Base-by-base conservation (phyloP, 176 grass and related monocot species). In the Elaeis guineensis region DNA sequence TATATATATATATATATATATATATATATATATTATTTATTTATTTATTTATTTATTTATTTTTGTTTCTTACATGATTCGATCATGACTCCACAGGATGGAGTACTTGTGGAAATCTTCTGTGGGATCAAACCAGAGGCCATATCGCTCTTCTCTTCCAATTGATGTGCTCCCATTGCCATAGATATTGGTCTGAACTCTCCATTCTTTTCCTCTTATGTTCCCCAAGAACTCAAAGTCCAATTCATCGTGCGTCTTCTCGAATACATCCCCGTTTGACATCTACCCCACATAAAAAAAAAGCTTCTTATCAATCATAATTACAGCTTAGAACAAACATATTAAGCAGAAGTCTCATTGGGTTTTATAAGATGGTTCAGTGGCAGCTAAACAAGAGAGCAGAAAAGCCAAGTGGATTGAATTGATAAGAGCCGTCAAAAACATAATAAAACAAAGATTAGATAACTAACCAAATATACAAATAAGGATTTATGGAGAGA, bases 211-310 rank as follows among this genome's bases (percentile, higher is more conserved):
- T 0, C 86, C 90, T 22, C 61, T 79, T 49, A 87, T 59, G 57
- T 87, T 95, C 61, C 90, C 90, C 52, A 95, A 80, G 83, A 95
- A 95, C 80, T 95, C 90, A 57, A 95, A 95, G 72, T 95, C 90
- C 49, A 95, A 59, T 65, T 95, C 90, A 67, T 95, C 90, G 72
- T 95, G 90, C 25, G 80, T 95, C 79, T 72, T 73, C 77, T 90
- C 86, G 50, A 80, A 95, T 63, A 81, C 83, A 73, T 95, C 86
- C 49, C 83, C 82, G 60, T 95, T 95, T 0, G 90, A 95, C 86
- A 95, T 90, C 90, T 95, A 62, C 39, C 15, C 28, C 49, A 22
- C 5, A 61, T 50, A 0, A 17, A 78, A 71, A 48, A 50, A 17
- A 69, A 72, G 63, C 49, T 30, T 63, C n/a, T 44, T 4, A 35